Base-by-base conservation (phyloP, 1,284 basidiomycete genomes). In the Moesziomyces globuligerus region DNA sequence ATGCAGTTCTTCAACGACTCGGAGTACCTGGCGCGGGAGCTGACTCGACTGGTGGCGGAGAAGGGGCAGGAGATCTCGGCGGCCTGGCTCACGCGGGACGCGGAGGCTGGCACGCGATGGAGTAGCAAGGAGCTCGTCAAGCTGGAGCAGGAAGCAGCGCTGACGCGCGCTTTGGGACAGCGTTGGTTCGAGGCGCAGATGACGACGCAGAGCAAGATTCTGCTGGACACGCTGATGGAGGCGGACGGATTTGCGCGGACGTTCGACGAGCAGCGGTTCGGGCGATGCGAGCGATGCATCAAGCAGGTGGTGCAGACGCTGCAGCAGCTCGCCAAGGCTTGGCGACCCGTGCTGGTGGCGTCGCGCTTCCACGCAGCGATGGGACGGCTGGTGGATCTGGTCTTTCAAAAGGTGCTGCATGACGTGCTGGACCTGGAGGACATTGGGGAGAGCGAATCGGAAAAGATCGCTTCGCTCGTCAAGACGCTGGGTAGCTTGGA, bases 1-100 rank as follows among this genome's bases (percentile, higher is more conserved):
- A 90, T 97, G 86, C 88, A 90, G 48, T 91, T 92, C 79, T 89
- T 91, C 23, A 98, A 98, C 82, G 92, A 96, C 71, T 93, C 90
- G 73, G 80, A 87, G 24, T 93, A 90, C 81, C 84, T 97, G 13
- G 83, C 85, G 0, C 67, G 77, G 6, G 74, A 82, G 39, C 73
- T 84, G 5, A 28, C 36, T 13, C 53, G 72, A 49, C 25, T 57
- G 85, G 52, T 64, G 38, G 23, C n/a, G 1, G 48, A 48, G 21
- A 48, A 72, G 75, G 90, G 15, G 80, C 79, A 26, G 17, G 28
- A n/a, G 4, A 49, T 72, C 29, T 37, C 41, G 7, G 40, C 32
- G 11, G 54, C 48, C 18, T 49, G 55, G 58, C 21, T 26, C 13
- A 13, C 55, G n/a, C 24, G 36, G 26, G 55, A 66, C 32, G 48